A percentile compares a stretch with the other conserved stretches of the same genome.
Evolutionary conservation across 441 rosid species (phyloP).

Genomic region (Populus hybrid): DNA sequence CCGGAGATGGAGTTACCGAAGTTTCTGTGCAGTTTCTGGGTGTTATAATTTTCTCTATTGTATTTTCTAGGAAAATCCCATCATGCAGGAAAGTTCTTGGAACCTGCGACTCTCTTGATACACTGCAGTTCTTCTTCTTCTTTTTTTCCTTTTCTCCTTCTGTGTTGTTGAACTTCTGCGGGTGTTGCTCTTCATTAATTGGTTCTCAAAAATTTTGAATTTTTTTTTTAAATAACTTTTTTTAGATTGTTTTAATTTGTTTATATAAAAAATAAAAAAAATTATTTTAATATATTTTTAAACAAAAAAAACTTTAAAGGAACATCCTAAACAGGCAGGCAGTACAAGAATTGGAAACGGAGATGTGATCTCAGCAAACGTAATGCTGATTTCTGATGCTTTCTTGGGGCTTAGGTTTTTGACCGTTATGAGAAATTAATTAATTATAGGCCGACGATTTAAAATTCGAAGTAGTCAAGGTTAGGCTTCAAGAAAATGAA

Average conservation of each 20-base stretch:
- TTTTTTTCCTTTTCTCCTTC: too few relatives aligned
- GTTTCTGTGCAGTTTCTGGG: constrained; percentile 1
- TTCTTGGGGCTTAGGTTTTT: background rate
- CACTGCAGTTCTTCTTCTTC: too few relatives aligned
- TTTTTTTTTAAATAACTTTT: too few relatives aligned
- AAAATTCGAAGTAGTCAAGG: background rate
- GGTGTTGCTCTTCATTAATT: background rate
- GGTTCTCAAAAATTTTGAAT: too few relatives aligned
- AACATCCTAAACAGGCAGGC: too few relatives aligned
- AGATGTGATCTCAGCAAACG: background rate
- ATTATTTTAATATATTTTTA: too few relatives aligned
- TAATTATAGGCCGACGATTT: background rate
- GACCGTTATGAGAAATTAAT: too few relatives aligned
- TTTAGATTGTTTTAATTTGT: too few relatives aligned
- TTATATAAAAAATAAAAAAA: too few relatives aligned
- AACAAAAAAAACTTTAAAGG: too few relatives aligned
- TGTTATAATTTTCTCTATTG: background rate
- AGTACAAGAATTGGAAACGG: too few relatives aligned
- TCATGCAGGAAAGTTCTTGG: constrained; percentile 7
- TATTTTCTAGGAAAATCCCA: constrained; percentile 11
- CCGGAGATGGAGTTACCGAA: background rate
- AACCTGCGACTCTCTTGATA: background rate
- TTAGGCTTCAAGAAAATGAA: background rate
- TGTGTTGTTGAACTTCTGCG: background rate
- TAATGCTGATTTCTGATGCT: background rate